Conservation (phyloP, 2,329 filamentous ascomycete species). For the Sarocladiaceae sp. region DNA sequence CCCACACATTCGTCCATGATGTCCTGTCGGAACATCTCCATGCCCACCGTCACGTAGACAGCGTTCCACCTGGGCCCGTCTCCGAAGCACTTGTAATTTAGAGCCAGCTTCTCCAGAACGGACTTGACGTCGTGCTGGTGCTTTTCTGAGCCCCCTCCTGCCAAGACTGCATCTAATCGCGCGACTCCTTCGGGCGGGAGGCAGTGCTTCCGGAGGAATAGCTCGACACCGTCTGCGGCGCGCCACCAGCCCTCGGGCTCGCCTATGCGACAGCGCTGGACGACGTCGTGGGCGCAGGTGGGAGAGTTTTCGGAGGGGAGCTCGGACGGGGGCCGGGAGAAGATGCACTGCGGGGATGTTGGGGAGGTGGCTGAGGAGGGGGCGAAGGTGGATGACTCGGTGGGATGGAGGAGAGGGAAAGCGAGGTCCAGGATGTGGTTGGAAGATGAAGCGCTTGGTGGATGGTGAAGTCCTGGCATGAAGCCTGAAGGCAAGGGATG, state of each 20-base stretch:
- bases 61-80: constrained; percentile 20
- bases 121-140: neutral
- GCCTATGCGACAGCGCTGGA: neutral
- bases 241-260: constrained; percentile 7
- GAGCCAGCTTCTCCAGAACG: neutral
- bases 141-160: neutral
- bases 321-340: constrained; percentile 3
- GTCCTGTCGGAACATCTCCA: constrained; percentile 15
- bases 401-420: constrained; percentile 2
- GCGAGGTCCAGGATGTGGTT: neutral
- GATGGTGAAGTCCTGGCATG: no score
- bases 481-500: neutral
- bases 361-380: no score
- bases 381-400: no score
- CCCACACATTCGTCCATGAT: neutral
- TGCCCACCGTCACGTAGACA: constrained; percentile 15
- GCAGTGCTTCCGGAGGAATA: neutral
- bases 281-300: constrained; percentile 1
- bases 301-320: neutral
- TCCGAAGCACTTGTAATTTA: constrained; percentile 16
- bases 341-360: constrained; percentile 3
- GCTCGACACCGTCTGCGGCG: constrained; percentile 1
- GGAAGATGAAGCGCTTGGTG: no score
- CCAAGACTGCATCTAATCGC: neutral
- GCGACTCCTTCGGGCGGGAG: neutral